Conservation (phyloP, 305 asterid species). For the Fraxinus paxiana region DNA sequence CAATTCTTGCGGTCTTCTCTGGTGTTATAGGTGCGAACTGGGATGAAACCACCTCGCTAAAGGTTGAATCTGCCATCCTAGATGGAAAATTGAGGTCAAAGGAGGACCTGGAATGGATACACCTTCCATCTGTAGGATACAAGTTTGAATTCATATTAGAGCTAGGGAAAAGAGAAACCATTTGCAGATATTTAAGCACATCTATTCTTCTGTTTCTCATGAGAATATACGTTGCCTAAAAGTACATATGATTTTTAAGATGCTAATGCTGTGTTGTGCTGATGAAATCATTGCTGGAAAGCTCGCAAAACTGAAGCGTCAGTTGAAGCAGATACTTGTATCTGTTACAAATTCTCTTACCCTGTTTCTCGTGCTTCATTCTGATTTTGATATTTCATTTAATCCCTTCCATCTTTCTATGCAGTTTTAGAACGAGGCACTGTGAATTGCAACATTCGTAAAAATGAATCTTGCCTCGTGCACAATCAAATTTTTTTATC, state of each 20-base stretch:
- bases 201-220: constrained; percentile 1
- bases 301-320: background rate
- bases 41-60: constrained; percentile 29
- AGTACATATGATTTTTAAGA: background rate
- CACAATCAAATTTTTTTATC: background rate
- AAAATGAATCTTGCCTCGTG: background rate
- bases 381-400: background rate
- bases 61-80: constrained; percentile 36
- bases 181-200: background rate
- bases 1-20: constrained; percentile 36
- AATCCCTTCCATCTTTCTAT: constrained; percentile 7
- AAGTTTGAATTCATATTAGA: constrained; percentile 25
- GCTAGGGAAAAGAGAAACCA: constrained; percentile 14
- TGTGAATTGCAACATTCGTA: background rate
- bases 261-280: background rate
- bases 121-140: constrained; percentile 46
- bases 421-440: constrained; percentile 3
- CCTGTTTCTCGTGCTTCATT: constrained; percentile 2
- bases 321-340: background rate
- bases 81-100: constrained; percentile 56
- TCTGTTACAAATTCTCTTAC: background rate
- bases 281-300: constrained; percentile 1
- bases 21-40: constrained; percentile 71
- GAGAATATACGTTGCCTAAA: background rate
- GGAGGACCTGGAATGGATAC: constrained; percentile 31